A percentile compares a stretch with the other conserved stretches of the same genome.
phyloP scores from a whole-genome alignment of 768 basidiomycete species.

The Tylopilus sp. region DNA sequence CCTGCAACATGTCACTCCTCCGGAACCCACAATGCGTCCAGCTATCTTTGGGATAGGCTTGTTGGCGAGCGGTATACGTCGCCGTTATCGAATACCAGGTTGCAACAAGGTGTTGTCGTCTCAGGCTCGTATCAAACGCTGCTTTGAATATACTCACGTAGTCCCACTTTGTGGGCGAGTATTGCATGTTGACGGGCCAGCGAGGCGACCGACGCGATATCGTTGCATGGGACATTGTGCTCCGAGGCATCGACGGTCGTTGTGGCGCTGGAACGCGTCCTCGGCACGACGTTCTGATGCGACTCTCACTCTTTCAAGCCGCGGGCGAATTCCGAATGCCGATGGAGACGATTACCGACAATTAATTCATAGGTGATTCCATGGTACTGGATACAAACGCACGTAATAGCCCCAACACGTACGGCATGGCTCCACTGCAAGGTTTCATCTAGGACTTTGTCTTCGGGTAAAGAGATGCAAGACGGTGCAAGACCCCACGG shows the following conservation, averaged over 20 bases:
- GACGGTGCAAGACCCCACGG: too few species aligned
- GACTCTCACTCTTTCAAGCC: neutral
- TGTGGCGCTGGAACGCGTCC: conserved; percentile 5
- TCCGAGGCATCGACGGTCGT: conserved; percentile 19
- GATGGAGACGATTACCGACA: too few species aligned
- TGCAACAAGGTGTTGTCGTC: neutral
- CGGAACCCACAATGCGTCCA: conserved; percentile 8
- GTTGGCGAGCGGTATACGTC: conserved; percentile 6
- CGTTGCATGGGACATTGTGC: conserved; percentile 10
- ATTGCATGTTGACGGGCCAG: conserved; percentile 8
- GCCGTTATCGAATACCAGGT: conserved; percentile 14
- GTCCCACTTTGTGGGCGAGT: conserved; percentile 28
- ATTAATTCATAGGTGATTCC: too few species aligned
- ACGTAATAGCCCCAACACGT: too few species aligned
- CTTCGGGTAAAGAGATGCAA: too few species aligned
- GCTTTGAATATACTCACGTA: conserved; percentile 18
- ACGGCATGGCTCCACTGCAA: too few species aligned
- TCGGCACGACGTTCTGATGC: conserved; percentile 21
- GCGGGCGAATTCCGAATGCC: too few species aligned
- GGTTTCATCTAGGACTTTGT: too few species aligned
- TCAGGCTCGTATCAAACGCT: conserved; percentile 11
- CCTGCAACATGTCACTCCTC: neutral
- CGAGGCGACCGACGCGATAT: neutral
- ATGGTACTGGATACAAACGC: too few species aligned
- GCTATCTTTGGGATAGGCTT: neutral